Conservation (phyloP, 441 rosid species). For the Capsella rubella region DNA sequence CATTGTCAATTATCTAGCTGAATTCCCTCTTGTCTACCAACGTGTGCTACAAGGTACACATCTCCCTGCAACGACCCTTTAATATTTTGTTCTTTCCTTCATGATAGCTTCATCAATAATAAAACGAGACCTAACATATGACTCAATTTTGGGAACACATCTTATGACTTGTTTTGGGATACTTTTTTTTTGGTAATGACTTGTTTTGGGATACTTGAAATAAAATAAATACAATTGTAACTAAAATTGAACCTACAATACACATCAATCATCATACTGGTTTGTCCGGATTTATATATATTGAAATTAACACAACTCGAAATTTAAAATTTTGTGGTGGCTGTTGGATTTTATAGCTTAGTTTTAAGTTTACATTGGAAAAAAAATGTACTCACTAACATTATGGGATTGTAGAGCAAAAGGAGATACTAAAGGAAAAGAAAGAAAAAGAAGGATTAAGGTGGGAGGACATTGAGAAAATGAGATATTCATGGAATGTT, state of each 20-base stretch:
- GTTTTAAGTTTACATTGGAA: not conserved
- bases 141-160: not conserved
- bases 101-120: constrained; percentile 15
- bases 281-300: not conserved
- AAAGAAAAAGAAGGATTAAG: constrained; percentile 37
- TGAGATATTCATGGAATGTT: constrained; percentile 61
- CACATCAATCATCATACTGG: not conserved
- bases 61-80: not conserved
- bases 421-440: constrained; percentile 47
- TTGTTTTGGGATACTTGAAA: not conserved
- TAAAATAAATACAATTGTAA: not conserved
- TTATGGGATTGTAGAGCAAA: constrained; percentile 47
- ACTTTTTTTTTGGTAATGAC: too few relatives aligned
- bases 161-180: not conserved
- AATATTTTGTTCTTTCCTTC: not conserved
- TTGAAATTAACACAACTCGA: not conserved
- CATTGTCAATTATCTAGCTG: constrained; percentile 50
- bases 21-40: constrained; percentile 49
- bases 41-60: constrained; percentile 50
- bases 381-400: not conserved
- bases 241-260: not conserved
- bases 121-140: not conserved
- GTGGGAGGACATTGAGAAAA: constrained; percentile 58
- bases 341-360: not conserved
- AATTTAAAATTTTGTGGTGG: not conserved